These are phyloP conservation scores for Phytophthora constricta DNA, from an alignment of 352 stramenopile species.

Conservation along the genomic window DNA sequence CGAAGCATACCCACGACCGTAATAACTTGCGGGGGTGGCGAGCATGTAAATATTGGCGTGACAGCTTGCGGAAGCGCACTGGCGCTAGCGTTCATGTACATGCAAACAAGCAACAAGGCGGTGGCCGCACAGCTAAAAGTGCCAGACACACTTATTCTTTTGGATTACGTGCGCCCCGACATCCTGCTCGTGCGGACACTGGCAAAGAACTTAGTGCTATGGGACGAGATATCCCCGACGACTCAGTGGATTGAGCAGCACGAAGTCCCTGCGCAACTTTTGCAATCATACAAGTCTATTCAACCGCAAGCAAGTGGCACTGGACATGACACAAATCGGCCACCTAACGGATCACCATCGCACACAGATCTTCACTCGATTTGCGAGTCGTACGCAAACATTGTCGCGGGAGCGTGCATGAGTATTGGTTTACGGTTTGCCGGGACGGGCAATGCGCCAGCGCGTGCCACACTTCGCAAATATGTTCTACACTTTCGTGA, in stretches of 20 bases:
- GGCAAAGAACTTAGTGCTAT: conserved; percentile 95
- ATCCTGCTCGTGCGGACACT: conserved; percentile 95
- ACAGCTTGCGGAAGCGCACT: conserved; percentile 94
- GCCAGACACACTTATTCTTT: conserved; percentile 94
- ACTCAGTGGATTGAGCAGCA: conserved; percentile 89
- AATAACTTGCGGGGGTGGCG: conserved; percentile 42
- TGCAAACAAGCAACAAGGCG: conserved; percentile 91
- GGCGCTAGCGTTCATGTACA: conserved; percentile 97
- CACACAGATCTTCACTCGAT: conserved; percentile 89
- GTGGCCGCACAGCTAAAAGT: conserved; percentile 89
- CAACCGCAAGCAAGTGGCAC: conserved; percentile 7
- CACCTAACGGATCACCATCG: conserved; percentile 23
- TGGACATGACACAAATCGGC: conserved; percentile 11
- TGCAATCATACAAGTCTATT: conserved; percentile 52
- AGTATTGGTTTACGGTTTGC: conserved; percentile 95
- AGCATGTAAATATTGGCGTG: conserved; percentile 96
- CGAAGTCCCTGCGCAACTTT: conserved; percentile 66
- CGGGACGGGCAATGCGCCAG: conserved; percentile 74
- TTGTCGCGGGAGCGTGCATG: conserved; percentile 95
- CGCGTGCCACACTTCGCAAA: conserved; percentile 64
- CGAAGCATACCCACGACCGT: conserved; percentile 53
- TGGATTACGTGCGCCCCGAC: conserved; percentile 97
- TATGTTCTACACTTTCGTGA: conserved; percentile 83
- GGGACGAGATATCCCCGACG: conserved; percentile 92
- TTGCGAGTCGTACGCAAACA: conserved; percentile 95